A percentile compares a stretch with the other conserved stretches of the same genome.
Conservation (phyloP, 441 rosid genomes). For the Gossypium davidsonii region DNA sequence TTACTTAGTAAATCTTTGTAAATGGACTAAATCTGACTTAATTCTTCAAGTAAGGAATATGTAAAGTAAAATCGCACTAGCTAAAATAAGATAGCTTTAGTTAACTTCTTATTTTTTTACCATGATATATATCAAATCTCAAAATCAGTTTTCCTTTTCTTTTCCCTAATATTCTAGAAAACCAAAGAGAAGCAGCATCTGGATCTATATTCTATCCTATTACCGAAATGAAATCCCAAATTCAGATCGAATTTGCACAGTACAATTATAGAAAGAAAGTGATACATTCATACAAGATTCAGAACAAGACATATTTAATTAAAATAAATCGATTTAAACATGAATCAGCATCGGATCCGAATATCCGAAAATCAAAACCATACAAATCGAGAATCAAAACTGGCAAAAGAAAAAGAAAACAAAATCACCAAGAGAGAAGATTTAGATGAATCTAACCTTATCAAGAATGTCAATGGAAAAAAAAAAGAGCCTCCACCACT, state of each 20-base stretch:
- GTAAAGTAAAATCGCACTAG: neutral
- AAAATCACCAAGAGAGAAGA: neutral
- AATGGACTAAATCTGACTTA: neutral
- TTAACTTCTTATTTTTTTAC: neutral
- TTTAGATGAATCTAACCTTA: constrained; percentile 34
- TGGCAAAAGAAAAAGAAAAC: neutral
- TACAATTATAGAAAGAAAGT: neutral
- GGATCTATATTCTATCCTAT: constrained; percentile 22
- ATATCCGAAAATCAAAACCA: constrained; percentile 15
- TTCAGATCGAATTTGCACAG: constrained; percentile 15
- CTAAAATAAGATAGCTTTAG: neutral
- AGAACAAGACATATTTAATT: constrained; percentile 3
- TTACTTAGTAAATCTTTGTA: neutral
- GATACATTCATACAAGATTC: constrained; percentile 17
- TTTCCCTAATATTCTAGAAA: neutral
- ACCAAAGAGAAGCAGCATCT: constrained; percentile 1
- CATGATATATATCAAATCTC: constrained; percentile 3
- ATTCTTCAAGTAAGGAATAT: neutral
- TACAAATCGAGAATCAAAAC: constrained; percentile 2
- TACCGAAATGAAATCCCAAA: constrained; percentile 3
- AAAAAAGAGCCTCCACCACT: neutral
- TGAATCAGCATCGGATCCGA: constrained; percentile 24
- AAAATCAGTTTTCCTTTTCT: neutral
- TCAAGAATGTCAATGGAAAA: constrained; percentile 17
- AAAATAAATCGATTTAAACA: constrained; percentile 9